These are phyloP conservation scores for Ophiosphaerella narmari DNA, from an alignment of 2,329 filamentous ascomycete species.

Conservation along the genomic window DNA sequence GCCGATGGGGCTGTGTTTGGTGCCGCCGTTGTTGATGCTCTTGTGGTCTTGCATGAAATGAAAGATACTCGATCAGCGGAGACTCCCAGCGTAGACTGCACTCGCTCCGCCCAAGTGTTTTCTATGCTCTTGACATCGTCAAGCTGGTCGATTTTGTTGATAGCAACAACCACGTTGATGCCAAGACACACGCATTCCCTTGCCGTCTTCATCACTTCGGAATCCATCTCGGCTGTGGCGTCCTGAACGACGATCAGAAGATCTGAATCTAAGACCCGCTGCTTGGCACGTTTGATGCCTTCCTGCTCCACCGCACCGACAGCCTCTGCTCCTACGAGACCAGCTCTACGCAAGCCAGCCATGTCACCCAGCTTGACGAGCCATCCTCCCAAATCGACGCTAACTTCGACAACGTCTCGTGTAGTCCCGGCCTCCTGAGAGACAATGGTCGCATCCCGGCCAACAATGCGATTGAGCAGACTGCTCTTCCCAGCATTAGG, in stretches of 20 bases:
- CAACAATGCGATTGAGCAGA: conserved; percentile 85
- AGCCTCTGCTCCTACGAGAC: conserved; percentile 28
- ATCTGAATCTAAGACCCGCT: conserved; percentile 81
- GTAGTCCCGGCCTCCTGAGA: conserved; percentile 92
- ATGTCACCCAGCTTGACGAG: conserved; percentile 95
- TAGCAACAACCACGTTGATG: conserved; percentile 60
- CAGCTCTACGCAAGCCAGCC: conserved; percentile 73
- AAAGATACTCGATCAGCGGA: conserved; percentile 56
- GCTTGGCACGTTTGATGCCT: conserved; percentile 84
- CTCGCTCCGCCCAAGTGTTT: conserved; percentile 24
- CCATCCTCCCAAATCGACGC: conserved; percentile 86
- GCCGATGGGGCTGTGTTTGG: conserved; percentile 58
- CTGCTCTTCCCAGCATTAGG: conserved; percentile 97
- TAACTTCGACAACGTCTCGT: conserved; percentile 89
- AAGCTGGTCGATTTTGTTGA: conserved; percentile 65
- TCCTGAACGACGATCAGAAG: conserved; percentile 73
- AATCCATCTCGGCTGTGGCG: conserved; percentile 72
- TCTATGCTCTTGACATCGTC: conserved; percentile 33
- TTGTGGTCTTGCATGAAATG: conserved; percentile 74
- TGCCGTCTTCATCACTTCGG: conserved; percentile 61
- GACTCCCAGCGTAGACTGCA: conserved; percentile 28
- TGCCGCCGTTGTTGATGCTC: conserved; percentile 50
- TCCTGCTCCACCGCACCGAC: conserved; percentile 83
- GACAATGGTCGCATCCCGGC: conserved; percentile 92
- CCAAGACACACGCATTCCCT: conserved; percentile 54